Evolutionary conservation across 2,329 filamentous ascomycete species (phyloP), one percentile per base, ranked within the genome.

Genomic region (Fusarium anthophilum): DNA sequence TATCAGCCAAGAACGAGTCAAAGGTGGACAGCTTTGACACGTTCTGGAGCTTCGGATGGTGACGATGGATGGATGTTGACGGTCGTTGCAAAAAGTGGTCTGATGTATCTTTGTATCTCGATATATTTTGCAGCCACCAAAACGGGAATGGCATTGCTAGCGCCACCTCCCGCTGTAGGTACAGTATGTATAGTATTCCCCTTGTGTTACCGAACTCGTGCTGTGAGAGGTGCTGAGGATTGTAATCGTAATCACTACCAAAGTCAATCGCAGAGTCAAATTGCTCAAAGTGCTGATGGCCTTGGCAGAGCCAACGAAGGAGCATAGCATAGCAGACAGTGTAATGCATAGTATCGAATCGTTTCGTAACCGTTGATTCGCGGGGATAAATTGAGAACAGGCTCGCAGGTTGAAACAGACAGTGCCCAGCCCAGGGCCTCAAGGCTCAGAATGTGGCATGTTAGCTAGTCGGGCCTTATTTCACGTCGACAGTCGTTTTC

Each of bases 391-490:
- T 58, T 14, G 43, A 55, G 24, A 55, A 26, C 35, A 28, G 35
- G 18, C 24, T 28, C 56, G 26, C 8, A 43, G 30, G 26, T 58
- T 70, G 51, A 54, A 70, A 54, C 59, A 70, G 43, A n/a, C 24
- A 55, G 51, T 13, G 24, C 35, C 51, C 35, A 55, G 24, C 35
- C 51, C 35, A 55, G 24, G n/a, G n/a, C 41, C n/a, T 24, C 4
- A 55, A 41, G n/a, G 44, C 20, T 53, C 51, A 56, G 30, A 30
- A 30, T 61, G 62, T 75, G 73, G 69, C 66, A 70, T 75, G 73
- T 73, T 73, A 62, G 51, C 65, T 48, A 75, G 73, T 76, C 73
- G 73, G 73, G 73, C 73, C 73, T 75, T 76, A 76, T 75, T 71
- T 76, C 64, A 70, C 35, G 43, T 61, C 35, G 41, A 65, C 35